Evolutionary conservation across 129 eudicot species (phyloP), one percentile per base, ranked within the genome.

Genomic region (Flaveria linearis): DNA sequence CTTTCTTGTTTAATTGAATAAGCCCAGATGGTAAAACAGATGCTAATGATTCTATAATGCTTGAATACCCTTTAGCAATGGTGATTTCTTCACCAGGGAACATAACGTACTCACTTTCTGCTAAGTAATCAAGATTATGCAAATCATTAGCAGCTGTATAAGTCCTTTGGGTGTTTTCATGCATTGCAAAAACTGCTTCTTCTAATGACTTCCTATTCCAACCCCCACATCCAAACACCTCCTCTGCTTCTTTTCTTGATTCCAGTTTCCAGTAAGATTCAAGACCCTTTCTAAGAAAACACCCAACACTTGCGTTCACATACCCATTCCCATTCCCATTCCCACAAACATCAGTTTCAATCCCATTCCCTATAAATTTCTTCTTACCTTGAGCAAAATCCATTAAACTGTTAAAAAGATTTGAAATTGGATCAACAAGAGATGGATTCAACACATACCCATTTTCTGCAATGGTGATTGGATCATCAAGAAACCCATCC

Each of bases 21-120:
- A 83, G 30, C 39, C 90, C 92, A 16, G 26, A 64, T 1, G 96
- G 98, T 22, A 92, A 83, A 51, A 84, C 89, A 41, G 96, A 92
- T 28, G 96, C 96, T 23, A 92, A 46, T 6, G 90, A 87, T 8
- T 92, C 89, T 72, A 92, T 74, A 39, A 92, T 80, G 42, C 88
- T 87, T 62, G 82, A 76, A 72, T 92, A 92, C 12, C 98, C 98
- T 80, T 78, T 86, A 22, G 98, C 96, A 73, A 92, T 88, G 30
- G 95, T 88, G 82, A 90, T 88, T 71, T 92, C 96, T 66, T 90
- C 94, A 52, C 98, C 98, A 2, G 98, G 94, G 65, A 85, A 90
- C 94, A 90, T 79, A 14, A 43, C 69, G 65, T 90, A 92, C 78
- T 92, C 95, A 43, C 89, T 92, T 64, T 90, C 98, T 1, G 92